These are phyloP conservation scores for Trichoderma koningiopsis DNA, from an alignment of 2,329 filamentous ascomycete species.

Conservation along the genomic window DNA sequence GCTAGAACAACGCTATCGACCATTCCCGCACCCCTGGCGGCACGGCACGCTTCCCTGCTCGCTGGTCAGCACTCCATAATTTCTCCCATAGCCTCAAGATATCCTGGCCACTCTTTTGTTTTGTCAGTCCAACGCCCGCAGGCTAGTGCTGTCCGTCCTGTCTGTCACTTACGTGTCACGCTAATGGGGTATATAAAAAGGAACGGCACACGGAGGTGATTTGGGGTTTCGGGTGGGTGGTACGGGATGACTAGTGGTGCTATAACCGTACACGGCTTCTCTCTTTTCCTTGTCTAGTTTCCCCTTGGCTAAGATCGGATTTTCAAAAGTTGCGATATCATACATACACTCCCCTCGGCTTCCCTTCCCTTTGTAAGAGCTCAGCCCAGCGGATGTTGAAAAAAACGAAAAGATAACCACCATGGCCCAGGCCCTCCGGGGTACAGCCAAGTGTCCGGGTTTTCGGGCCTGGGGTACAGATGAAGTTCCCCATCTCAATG, in stretches of 20 bases:
- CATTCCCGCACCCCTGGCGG: constrained; percentile 10
- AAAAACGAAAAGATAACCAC: not conserved
- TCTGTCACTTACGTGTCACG: not conserved
- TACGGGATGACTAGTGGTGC: not conserved
- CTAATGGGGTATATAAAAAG: not conserved
- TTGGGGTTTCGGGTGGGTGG: not conserved
- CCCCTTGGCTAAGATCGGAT: not conserved
- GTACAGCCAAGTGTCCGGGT: not conserved
- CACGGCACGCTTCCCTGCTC: constrained; percentile 15
- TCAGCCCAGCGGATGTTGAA: not conserved
- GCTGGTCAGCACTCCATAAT: constrained; percentile 14
- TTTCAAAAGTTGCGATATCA: not conserved
- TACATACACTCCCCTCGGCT: not conserved
- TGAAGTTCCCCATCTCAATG: not conserved
- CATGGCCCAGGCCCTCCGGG: not conserved
- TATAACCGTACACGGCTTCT: not conserved
- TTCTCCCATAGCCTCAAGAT: not conserved
- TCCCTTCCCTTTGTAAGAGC: not conserved
- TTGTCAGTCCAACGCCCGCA: constrained; percentile 10
- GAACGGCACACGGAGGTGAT: not conserved
- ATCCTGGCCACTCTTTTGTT: not conserved
- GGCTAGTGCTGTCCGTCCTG: not conserved
- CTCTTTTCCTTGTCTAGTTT: not conserved
- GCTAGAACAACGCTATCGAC: not conserved
- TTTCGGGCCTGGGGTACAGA: not conserved